A percentile compares a stretch with the other conserved stretches of the same genome.
These are phyloP conservation scores for Cordyceps cateniannulata DNA, from an alignment of 2,329 filamentous ascomycete genomes.

Conservation along the genomic window DNA sequence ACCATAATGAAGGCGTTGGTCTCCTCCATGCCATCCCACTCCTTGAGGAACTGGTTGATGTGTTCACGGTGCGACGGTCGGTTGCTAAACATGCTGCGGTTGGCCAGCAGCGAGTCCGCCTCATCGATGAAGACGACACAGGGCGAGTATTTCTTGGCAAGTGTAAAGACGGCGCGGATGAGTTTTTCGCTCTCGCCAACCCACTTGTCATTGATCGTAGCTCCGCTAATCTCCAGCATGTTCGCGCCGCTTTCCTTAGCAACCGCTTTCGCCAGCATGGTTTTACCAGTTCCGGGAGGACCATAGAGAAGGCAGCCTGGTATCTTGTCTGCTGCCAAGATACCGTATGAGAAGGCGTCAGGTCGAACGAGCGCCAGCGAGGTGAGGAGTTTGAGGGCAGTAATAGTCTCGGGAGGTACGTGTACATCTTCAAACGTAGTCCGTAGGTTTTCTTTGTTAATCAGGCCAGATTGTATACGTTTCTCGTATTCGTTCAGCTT, in stretches of 20 bases:
- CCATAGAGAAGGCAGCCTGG: conserved; percentile 85
- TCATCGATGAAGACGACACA: conserved; percentile 97
- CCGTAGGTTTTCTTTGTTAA: conserved; percentile 73
- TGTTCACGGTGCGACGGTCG: conserved; percentile 75
- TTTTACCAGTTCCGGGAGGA: conserved; percentile 75
- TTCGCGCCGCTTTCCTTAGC: conserved; percentile 63
- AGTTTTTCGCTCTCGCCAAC: conserved; percentile 97
- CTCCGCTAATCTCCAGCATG: conserved; percentile 82
- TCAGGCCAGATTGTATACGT: conserved; percentile 71
- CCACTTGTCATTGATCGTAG: conserved; percentile 92
- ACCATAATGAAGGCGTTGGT: conserved; percentile 95
- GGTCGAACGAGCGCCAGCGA: conserved; percentile 80
- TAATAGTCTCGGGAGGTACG: conserved; percentile 72
- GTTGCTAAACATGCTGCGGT: conserved; percentile 59
- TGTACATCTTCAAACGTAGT: conserved; percentile 87
- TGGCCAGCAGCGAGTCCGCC: conserved; percentile 84
- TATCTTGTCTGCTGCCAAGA: conserved; percentile 84
- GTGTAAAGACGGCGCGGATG: conserved; percentile 80
- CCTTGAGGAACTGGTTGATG: conserved; percentile 92
- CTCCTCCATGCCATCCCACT: conserved; percentile 88
- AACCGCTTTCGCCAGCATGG: conserved; percentile 61
- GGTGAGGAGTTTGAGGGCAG: conserved; percentile 82
- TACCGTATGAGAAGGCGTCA: conserved; percentile 93
- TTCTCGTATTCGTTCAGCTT: conserved; percentile 73
- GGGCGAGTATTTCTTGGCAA: conserved; percentile 85